Conservation (phyloP, 2,329 filamentous ascomycete genomes). For the Thielaviopsis musarum region DNA sequence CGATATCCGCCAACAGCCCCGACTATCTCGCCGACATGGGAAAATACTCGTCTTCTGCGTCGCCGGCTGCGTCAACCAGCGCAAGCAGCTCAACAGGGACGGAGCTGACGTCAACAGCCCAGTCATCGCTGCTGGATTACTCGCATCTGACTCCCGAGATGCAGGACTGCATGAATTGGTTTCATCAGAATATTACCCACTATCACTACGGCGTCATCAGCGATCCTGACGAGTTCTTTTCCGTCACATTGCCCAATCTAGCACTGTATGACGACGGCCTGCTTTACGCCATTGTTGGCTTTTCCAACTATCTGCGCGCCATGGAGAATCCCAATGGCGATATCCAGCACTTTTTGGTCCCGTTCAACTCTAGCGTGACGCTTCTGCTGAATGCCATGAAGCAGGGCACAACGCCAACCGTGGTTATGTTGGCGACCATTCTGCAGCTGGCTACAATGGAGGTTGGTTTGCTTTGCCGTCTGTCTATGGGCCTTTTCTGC, state of each 20-base stretch:
- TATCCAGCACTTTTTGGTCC: slow-evolving; percentile 67
- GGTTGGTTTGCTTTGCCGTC: slow-evolving; percentile 30
- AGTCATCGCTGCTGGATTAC: slow-evolving; percentile 25
- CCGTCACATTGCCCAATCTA: slow-evolving; percentile 49
- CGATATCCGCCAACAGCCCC: slow-evolving; percentile 20
- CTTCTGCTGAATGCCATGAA: slow-evolving; percentile 56
- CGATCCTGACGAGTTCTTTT: slow-evolving; percentile 58
- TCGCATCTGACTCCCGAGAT: slow-evolving; percentile 49
- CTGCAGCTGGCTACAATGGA: slow-evolving; percentile 87
- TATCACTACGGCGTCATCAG: slow-evolving; percentile 69
- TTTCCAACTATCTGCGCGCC: slow-evolving; percentile 73
- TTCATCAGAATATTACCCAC: slow-evolving; percentile 57
- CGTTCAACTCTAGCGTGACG: slow-evolving; percentile 78
- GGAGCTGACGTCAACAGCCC: background rate
- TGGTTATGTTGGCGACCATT: slow-evolving; percentile 69
- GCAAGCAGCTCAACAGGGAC: slow-evolving; percentile 6
- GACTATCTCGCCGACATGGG: slow-evolving; percentile 19
- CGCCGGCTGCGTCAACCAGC: slow-evolving; percentile 4
- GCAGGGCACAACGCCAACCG: slow-evolving; percentile 50
- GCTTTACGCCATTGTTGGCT: slow-evolving; percentile 73
- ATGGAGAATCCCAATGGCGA: slow-evolving; percentile 53
- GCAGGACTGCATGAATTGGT: slow-evolving; percentile 64
- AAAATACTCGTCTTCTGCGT: slow-evolving; percentile 2
- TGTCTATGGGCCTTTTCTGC: background rate
- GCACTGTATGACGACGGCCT: slow-evolving; percentile 63